Base-by-base conservation (phyloP, 2,329 filamentous ascomycete genomes). In the Ascochyta viciae-villosae region DNA sequence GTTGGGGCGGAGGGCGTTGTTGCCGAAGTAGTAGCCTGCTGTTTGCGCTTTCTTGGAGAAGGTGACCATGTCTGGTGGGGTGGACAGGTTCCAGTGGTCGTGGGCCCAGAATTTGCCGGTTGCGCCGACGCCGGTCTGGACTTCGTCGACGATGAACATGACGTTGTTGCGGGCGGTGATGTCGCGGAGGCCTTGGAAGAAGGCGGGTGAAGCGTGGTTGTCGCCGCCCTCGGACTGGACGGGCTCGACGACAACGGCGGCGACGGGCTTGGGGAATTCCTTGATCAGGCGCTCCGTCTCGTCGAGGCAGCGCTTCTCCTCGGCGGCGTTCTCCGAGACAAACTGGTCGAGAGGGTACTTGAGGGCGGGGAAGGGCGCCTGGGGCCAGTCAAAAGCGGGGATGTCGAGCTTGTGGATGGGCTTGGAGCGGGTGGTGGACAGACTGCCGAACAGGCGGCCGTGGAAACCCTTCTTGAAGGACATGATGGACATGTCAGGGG, bases 71-170 rank as follows among this genome's bases (percentile, higher is more conserved):
- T 96, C 92, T 0, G 92, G 92, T 8, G 92, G 90, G 33, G 87
- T 80, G 45, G 83, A 73, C 39, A 96, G 84, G 76, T 90, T 84
- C 92, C 92, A 96, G 87, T 96, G 93, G 70, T 96, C 92, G 81
- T 96, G 93, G 8, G 93, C 92, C 92, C 92, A 96, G 87, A 96
- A 96, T 77, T 91, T 92, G 68, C 92, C 92, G 0, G 92, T 96
- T 35, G 93, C 92, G 67, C 93, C 93, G 24, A 96, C 89, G 74
- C 92, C 93, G 6, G 92, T 96, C 80, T 96, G 92, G 10, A 96
- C 92, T 80, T 96, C 92, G 75, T 96, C 92, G 62, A 96, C 92
- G 72, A 96, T 96, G 76, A 96, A 82, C 54, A 96, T 86, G 27
- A 96, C 85, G 66, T 87, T 83, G 80, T 92, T 86, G 76, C 87